Conservation (phyloP, 169 alveolate species). For the Cryptosporidium andersoni region DNA sequence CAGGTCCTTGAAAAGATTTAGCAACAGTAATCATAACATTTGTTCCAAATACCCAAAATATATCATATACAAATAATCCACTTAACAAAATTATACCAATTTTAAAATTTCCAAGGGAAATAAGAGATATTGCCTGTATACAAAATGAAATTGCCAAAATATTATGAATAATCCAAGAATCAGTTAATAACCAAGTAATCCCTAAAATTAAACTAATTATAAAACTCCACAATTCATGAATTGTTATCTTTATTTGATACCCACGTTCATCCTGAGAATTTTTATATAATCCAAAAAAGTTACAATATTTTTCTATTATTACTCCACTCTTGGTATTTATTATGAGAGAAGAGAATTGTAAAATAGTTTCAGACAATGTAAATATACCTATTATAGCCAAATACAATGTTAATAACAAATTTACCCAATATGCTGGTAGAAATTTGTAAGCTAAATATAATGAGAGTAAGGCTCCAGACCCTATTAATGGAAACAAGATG, state of each 20-base stretch:
- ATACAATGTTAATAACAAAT: constrained; percentile 77
- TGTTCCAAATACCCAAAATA: constrained; percentile 94
- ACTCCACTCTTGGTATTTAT: constrained; percentile 8
- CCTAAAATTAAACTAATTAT: constrained; percentile 74
- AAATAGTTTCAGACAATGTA: constrained; percentile 74
- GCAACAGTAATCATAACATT: constrained; percentile 95
- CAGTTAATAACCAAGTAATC: constrained; percentile 78
- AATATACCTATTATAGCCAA: constrained; percentile 73
- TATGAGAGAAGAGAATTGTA: constrained; percentile 53
- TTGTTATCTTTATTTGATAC: constrained; percentile 72
- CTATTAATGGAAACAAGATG: constrained; percentile 86
- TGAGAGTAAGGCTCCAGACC: constrained; percentile 83
- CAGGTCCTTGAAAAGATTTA: constrained; percentile 90
- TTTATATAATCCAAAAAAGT: constrained; percentile 51
- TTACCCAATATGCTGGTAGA: constrained; percentile 75
- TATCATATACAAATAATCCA: constrained; percentile 90
- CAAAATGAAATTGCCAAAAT: constrained; percentile 88
- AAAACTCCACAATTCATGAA: constrained; percentile 78
- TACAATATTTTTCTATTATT: constrained; percentile 67
- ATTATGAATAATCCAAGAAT: constrained; percentile 88
- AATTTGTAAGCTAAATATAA: constrained; percentile 78
- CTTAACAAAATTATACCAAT: constrained; percentile 85
- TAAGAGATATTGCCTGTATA: constrained; percentile 84
- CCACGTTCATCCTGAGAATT: constrained; percentile 70
- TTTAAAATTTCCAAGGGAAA: constrained; percentile 87